A percentile compares a stretch with the other conserved stretches of the same genome.
Conservation (phyloP, 805 yeast genomes). For the Lipomyces japonicus region DNA sequence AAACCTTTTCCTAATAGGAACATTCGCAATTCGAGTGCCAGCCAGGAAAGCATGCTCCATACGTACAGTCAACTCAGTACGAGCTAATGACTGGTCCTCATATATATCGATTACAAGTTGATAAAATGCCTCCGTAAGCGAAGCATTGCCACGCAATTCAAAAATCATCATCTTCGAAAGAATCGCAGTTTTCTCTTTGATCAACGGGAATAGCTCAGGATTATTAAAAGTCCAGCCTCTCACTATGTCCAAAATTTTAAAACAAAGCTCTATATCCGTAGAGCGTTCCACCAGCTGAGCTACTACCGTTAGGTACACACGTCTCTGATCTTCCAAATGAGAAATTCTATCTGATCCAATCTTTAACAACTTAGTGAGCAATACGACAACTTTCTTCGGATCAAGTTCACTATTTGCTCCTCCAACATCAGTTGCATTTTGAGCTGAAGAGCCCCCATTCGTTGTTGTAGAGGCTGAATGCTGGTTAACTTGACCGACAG, state of each 20-base stretch:
- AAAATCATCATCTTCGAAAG: constrained; percentile 89
- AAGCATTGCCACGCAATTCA: constrained; percentile 81
- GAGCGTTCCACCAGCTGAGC: constrained; percentile 91
- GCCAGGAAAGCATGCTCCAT: constrained; percentile 95
- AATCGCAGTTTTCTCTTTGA: constrained; percentile 93
- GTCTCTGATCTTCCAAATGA: constrained; percentile 85
- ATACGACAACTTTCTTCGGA: constrained; percentile 70
- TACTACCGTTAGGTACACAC: constrained; percentile 77
- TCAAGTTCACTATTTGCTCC: constrained; percentile 52
- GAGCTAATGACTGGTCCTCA: constrained; percentile 68
- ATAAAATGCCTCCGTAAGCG: constrained; percentile 72
- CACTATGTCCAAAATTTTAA: constrained; percentile 71
- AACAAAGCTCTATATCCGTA: constrained; percentile 66
- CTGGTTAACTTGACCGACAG: not conserved
- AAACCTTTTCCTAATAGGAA: constrained; percentile 65
- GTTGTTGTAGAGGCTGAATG: constrained; percentile 6
- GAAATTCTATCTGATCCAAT: constrained; percentile 78
- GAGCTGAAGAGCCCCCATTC: constrained; percentile 22
- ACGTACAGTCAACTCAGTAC: constrained; percentile 85
- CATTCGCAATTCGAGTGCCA: constrained; percentile 83
- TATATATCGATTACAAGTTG: constrained; percentile 84
- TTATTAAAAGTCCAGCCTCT: constrained; percentile 86
- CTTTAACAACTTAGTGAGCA: constrained; percentile 71
- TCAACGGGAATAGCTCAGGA: constrained; percentile 83
- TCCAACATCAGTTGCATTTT: constrained; percentile 23